A percentile compares a stretch with the other conserved stretches of the same genome.
These are phyloP conservation scores for Saccharomycopsis sp. DNA, from an alignment of 805 yeast species.

Conservation along the genomic window DNA sequence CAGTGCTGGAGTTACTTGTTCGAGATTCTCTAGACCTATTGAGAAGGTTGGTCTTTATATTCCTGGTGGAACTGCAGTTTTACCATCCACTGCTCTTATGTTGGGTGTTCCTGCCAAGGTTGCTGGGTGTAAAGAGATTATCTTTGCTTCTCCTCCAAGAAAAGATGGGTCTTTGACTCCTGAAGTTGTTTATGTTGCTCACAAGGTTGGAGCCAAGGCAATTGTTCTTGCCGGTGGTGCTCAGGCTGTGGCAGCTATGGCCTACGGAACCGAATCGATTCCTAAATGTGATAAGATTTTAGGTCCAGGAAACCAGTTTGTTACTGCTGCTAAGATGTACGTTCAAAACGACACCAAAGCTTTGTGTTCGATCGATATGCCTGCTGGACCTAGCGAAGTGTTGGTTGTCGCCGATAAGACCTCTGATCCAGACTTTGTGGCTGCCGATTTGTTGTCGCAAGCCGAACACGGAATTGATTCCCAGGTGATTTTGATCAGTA, in stretches of 20 bases:
- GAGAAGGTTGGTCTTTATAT: conserved; percentile 92
- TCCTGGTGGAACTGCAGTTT: conserved; percentile 98
- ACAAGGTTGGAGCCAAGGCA: conserved; percentile 84
- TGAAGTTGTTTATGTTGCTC: conserved; percentile 96
- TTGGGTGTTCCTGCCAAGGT: conserved; percentile 97
- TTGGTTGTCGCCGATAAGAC: conserved; percentile 84
- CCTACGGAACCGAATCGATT: conserved; percentile 90
- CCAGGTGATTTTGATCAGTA: conserved; percentile 88
- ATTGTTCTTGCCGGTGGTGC: conserved; percentile 98
- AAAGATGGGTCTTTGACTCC: conserved; percentile 90
- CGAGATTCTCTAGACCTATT: conserved; percentile 91
- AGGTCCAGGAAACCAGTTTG: conserved; percentile 99
- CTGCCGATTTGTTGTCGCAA: conserved; percentile 92
- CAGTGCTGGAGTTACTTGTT: conserved; percentile 87
- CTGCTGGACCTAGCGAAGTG: conserved; percentile 99
- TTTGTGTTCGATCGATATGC: conserved; percentile 96
- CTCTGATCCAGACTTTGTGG: conserved; percentile 94
- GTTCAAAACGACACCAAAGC: conserved; percentile 95
- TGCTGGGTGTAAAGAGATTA: conserved; percentile 91
- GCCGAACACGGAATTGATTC: conserved; percentile 99
- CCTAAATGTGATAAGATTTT: conserved; percentile 94
- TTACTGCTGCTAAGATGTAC: conserved; percentile 97
- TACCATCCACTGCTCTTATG: conserved; percentile 97
- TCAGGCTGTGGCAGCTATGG: conserved; percentile 98
- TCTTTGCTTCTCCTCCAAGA: conserved; percentile 94